Conservation (phyloP, 78 protist genomes). For the Dictyostelium capitatum region DNA sequence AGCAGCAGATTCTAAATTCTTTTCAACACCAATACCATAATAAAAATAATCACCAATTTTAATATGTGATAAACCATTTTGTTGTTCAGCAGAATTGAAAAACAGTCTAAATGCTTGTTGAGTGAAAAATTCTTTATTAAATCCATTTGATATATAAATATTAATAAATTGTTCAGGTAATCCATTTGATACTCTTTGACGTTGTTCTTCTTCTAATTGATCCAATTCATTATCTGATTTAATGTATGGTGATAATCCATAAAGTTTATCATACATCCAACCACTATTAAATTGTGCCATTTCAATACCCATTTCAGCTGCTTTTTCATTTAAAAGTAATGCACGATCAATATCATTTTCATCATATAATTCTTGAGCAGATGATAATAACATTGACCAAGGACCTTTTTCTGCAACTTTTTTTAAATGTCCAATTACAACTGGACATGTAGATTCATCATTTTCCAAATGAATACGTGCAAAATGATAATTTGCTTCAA, state of each 20-base stretch:
- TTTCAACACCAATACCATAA: constrained; percentile 91
- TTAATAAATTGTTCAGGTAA: neutral
- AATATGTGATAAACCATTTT: constrained; percentile 82
- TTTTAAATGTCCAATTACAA: constrained; percentile 77
- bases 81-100: constrained; percentile 76
- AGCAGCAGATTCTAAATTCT: constrained; percentile 67
- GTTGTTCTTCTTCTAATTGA: neutral
- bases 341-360: constrained; percentile 69
- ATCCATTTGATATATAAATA: neutral
- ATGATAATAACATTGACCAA: constrained; percentile 42
- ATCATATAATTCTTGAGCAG: constrained; percentile 77
- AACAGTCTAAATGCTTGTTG: constrained; percentile 57
- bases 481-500: constrained; percentile 70
- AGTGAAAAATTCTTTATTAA: neutral
- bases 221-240: neutral
- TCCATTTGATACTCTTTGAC: neutral
- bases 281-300: constrained; percentile 91
- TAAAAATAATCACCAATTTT: constrained; percentile 91
- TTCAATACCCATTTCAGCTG: constrained; percentile 91
- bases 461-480: constrained; percentile 43
- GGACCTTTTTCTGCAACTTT: constrained; percentile 87
- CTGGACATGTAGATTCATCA: constrained; percentile 64
- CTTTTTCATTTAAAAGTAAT: constrained; percentile 72
- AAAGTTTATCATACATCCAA: constrained; percentile 78
- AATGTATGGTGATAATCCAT: constrained; percentile 1